These are phyloP conservation scores for Lachancea cidri DNA, from an alignment of 805 yeast genomes.

Conservation along the genomic window DNA sequence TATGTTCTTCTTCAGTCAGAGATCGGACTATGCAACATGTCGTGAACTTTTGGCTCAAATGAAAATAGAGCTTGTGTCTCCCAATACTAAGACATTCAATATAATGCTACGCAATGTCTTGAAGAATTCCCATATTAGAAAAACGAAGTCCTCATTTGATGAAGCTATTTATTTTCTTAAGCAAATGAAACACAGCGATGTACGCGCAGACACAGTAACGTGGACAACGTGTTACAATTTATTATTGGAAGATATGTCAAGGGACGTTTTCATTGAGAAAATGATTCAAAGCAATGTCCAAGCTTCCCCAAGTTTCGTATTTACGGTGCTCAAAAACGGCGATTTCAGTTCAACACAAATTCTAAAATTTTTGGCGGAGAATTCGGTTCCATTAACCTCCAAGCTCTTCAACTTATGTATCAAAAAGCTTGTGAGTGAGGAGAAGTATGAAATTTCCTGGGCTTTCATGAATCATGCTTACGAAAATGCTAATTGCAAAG, in stretches of 20 bases:
- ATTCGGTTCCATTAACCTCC: conserved; percentile 25
- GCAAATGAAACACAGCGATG: conserved; percentile 26
- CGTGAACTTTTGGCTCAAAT: conserved; percentile 39
- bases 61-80: conserved; percentile 31
- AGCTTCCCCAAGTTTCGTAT: conserved; percentile 24
- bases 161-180: conserved; percentile 29
- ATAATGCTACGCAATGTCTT: conserved; percentile 32
- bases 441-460: conserved; percentile 30
- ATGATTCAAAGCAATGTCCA: conserved; percentile 32
- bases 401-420: conserved; percentile 25
- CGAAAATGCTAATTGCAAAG: conserved; percentile 6
- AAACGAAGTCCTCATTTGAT: conserved; percentile 22
- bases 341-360: conserved; percentile 16
- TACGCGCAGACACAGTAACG: conserved; percentile 35
- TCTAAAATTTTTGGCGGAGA: conserved; percentile 20
- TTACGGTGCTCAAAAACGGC: conserved; percentile 23
- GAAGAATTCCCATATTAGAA: conserved; percentile 26
- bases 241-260: conserved; percentile 33
- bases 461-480: conserved; percentile 20
- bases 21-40: conserved; percentile 38
- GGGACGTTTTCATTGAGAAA: conserved; percentile 28
- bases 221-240: conserved; percentile 35
- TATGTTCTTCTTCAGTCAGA: conserved; percentile 36
- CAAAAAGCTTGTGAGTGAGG: conserved; percentile 24
- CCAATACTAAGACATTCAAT: conserved; percentile 38